Conservation (phyloP, 2,329 filamentous ascomycete species). For the Trichoderma sp. region DNA sequence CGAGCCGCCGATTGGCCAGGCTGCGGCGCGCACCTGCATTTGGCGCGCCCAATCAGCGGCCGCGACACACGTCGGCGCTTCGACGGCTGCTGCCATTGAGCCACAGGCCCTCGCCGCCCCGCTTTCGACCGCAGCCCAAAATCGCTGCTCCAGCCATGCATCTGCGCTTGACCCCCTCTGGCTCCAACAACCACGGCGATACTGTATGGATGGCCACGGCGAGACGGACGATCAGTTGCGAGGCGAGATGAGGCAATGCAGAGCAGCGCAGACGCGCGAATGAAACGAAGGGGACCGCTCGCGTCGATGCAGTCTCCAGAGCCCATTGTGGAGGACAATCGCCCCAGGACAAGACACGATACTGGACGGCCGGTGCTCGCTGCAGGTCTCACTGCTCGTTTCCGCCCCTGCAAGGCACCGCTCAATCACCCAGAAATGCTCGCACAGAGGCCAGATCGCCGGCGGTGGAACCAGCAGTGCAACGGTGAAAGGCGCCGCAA, state of each 20-base stretch:
- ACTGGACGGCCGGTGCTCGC: neutral
- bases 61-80: conserved; percentile 40
- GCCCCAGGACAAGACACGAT: neutral
- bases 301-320: neutral
- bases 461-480: conserved; percentile 25
- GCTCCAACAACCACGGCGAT: neutral
- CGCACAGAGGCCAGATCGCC: conserved; percentile 24
- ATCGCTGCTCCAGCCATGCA: conserved; percentile 38
- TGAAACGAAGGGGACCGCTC: neutral
- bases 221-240: neutral
- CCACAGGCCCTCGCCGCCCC: conserved; percentile 31
- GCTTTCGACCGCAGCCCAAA: conserved; percentile 35
- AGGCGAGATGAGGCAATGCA: neutral
- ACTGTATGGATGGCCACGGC: neutral
- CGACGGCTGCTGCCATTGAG: conserved; percentile 38
- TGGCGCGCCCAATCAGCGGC: conserved; percentile 41
- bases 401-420: conserved; percentile 25
- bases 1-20: conserved; percentile 38
- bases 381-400: conserved; percentile 3
- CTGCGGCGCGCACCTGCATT: conserved; percentile 33
- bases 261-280: neutral
- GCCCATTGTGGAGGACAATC: neutral
- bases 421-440: conserved; percentile 2
- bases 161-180: conserved; percentile 26
- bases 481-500: conserved; percentile 22